Conservation (phyloP, 2,329 filamentous ascomycete species). For the Xylaria sp. region DNA sequence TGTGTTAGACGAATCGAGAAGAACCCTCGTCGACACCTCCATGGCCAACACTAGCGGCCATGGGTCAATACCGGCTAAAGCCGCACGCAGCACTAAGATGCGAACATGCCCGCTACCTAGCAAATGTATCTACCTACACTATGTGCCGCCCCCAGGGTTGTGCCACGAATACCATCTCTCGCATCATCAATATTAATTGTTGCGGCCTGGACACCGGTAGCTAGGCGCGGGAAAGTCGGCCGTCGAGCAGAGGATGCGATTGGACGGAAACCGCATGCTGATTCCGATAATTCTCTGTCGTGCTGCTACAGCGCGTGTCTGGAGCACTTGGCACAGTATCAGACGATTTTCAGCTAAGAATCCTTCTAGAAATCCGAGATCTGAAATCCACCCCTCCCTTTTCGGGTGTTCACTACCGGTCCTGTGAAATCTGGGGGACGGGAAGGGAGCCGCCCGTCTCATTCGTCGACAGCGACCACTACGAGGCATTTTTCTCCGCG, state of each 20-base stretch:
- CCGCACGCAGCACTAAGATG: conserved; percentile 34
- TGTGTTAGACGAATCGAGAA: not conserved
- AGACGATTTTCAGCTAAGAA: conserved; percentile 31
- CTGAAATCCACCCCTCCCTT: conserved; percentile 5
- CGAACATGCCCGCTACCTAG: conserved; percentile 34
- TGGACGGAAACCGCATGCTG: conserved; percentile 18
- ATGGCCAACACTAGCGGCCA: not conserved
- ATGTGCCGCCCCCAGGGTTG: conserved; percentile 20
- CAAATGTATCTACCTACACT: conserved; percentile 33
- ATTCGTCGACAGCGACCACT: not conserved
- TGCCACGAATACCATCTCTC: conserved; percentile 23
- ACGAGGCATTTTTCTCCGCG: not conserved
- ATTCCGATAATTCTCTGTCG: conserved; percentile 20
- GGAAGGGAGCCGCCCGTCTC: conserved; percentile 8
- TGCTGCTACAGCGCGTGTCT: conserved; percentile 22
- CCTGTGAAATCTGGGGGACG: conserved; percentile 28
- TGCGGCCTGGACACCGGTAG: conserved; percentile 31
- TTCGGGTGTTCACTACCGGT: not conserved
- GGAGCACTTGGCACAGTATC: conserved; percentile 7
- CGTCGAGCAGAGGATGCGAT: conserved; percentile 17
- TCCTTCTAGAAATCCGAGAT: conserved; percentile 35
- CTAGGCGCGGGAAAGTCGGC: conserved; percentile 37
- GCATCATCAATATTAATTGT: conserved; percentile 37
- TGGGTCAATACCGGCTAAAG: conserved; percentile 44
- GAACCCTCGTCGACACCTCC: conserved; percentile 9